These are phyloP conservation scores for Polygonum aviculare DNA, from an alignment of 148 eudicot species.

Conservation along the genomic window DNA sequence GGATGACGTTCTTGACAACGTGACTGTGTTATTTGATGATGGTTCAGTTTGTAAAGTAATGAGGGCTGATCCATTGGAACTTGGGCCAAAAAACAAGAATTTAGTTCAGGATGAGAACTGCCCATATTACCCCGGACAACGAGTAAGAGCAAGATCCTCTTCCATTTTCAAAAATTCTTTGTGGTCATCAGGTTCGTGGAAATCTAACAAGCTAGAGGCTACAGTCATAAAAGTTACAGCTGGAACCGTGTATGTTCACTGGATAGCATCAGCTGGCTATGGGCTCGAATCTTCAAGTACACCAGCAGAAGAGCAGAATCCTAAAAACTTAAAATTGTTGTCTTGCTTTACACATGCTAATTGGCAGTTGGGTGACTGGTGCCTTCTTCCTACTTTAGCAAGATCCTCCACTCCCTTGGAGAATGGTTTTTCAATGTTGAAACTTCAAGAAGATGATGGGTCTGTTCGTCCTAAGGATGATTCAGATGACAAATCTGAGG, in stretches of 20 bases:
- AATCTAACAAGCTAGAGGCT: conserved; percentile 68
- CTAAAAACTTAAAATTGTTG: conserved; percentile 66
- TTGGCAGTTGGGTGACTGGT: conserved; percentile 99
- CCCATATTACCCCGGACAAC: conserved; percentile 93
- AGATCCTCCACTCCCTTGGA: conserved; percentile 27
- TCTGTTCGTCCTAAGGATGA: conserved; percentile 28
- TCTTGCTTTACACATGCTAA: conserved; percentile 82
- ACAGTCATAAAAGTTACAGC: conserved; percentile 78
- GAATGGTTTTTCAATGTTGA: conserved; percentile 40
- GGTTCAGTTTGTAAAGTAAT: conserved; percentile 84
- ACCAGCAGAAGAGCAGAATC: conserved; percentile 89
- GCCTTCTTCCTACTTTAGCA: conserved; percentile 50
- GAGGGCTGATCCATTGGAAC: conserved; percentile 83
- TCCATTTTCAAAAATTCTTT: conserved; percentile 75
- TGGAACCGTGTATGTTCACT: conserved; percentile 74
- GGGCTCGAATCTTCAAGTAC: conserved; percentile 79
- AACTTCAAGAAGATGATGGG: conserved; percentile 30
- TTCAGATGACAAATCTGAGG: conserved; percentile 36
- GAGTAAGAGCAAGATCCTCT: conserved; percentile 77
- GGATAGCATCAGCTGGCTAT: conserved; percentile 97
- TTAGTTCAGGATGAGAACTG: conserved; percentile 78
- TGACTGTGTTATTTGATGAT: conserved; percentile 75
- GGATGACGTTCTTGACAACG: conserved; percentile 83
- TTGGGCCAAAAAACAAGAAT: conserved; percentile 61
- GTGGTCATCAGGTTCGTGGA: conserved; percentile 87